Base-by-base conservation (phyloP, 2,329 filamentous ascomycete genomes). In the Ceratocystis papillata region DNA sequence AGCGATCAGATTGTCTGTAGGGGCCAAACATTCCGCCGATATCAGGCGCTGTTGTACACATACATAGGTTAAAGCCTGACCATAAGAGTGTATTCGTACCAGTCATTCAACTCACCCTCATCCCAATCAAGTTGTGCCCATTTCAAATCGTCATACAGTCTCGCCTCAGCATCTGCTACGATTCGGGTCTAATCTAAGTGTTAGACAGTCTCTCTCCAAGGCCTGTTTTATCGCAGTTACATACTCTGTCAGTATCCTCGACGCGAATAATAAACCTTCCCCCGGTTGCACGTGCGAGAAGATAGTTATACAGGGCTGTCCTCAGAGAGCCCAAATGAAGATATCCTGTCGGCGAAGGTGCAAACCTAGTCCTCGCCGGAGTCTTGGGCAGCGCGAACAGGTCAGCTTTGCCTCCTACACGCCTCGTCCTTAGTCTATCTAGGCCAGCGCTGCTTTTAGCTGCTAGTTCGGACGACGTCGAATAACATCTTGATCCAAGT, bases 51-150 rank as follows among this genome's bases (percentile, higher is more conserved):
- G 69, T 53, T 41, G 12, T 20, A 37, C 62, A 48, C 8, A 22
- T 50, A n/a, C 20, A 55, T 15, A 12, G 48, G 25, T 41, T 59
- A 59, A 33, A 59, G 17, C 28, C 12, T 15, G 25, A 15, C 20
- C 20, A 53, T 33, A 25, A 15, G 22, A 59, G 53, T 50, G n/a
- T 25, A 20, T 25, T 33, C 28, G 33, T 33, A 4, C 6, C 25
- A 10, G 28, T 28, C 50, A 48, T 71, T 41, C 30, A 37, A 64
- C 61, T 17, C 59, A 87, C 87, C 92, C 83, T 99, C 95, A 75
- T 96, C 92, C 93, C 93, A 99, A 64, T 87, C 78, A 41, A 99
- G 77, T 0, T 92, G 91, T 20, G 91, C 88, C 94, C 94, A 99
- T 76, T 81, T 80, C 65, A 99, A 76, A 73, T 97, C 93, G 67